Evolutionary conservation across 2,329 filamentous ascomycete species (phyloP), one percentile per base, ranked within the genome.

Genomic region (Escovopsis sp.): DNA sequence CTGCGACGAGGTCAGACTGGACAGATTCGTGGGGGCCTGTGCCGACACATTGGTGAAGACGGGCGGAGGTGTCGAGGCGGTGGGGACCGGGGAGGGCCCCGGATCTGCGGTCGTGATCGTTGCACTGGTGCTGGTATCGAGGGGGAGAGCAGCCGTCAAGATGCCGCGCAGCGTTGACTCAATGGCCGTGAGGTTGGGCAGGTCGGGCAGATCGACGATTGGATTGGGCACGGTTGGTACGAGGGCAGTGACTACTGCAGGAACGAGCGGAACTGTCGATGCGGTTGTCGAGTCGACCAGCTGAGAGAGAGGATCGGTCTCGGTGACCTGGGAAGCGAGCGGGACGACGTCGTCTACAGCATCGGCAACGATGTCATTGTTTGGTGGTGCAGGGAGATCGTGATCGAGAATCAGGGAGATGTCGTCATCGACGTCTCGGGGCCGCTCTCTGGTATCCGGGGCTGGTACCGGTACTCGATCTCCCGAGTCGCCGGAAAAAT

Each of bases 301-400:
- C 48, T 74, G 66, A 42, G 76, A 56, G 53, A 76, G 60, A 24
- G 71, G 72, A 47, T 76, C 57, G 50, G 72, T 76, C 55, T 73
- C 64, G 41, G 74, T 60, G 51, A 76, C 60, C 45, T 61, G 57
- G 12, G 63, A 68, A 50, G 71, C 57, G 50, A 61, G 57, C 16
- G 35, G 29, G 14, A 32, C 30, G 15, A 32, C 31, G 35, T 36
- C 25, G n/a, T 15, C 33, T 35, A 42, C 7, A 20, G 29, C 39
- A 39, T 48, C 27, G 34, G 39, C 42, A 11, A 40, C 32, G 15
- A 43, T 16, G 33, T 44, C 42, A 45, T 48, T 20, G 20, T 20
- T 20, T 20, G 6, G 20, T 20, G 20, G 43, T 43, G 47, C 37
- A 42, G 37, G 46, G 40, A 48, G 47, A n/a, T 48, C 44, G 35